These are phyloP conservation scores for Microascus cirrosus DNA, from an alignment of 2,329 filamentous ascomycete genomes.

Conservation along the genomic window DNA sequence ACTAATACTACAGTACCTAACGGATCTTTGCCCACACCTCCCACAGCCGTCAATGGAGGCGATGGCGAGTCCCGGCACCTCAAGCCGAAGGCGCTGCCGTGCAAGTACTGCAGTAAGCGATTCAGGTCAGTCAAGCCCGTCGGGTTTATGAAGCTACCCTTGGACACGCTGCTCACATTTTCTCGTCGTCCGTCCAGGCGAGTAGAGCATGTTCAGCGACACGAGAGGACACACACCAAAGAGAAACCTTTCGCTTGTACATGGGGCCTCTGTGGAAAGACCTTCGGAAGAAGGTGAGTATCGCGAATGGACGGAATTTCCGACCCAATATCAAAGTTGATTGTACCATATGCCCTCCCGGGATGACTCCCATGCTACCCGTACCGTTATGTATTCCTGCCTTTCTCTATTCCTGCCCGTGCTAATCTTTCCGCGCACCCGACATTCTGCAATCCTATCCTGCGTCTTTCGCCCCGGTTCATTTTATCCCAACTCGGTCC, in stretches of 20 bases:
- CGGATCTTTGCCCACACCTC: slow-evolving; percentile 5
- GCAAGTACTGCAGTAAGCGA: slow-evolving; percentile 51
- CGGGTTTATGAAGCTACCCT: neutral
- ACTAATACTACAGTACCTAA: neutral
- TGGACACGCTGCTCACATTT: neutral
- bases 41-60: slow-evolving; percentile 14
- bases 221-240: slow-evolving; percentile 54
- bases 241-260: slow-evolving; percentile 52
- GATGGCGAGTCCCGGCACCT: slow-evolving; percentile 41
- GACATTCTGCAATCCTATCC: neutral
- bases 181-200: slow-evolving; percentile 30
- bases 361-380: slow-evolving; percentile 4
- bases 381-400: slow-evolving; percentile 7
- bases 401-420: slow-evolving; percentile 2
- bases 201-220: slow-evolving; percentile 53
- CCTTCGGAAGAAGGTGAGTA: slow-evolving; percentile 50
- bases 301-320: neutral
- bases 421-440: neutral
- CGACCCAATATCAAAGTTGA: neutral
- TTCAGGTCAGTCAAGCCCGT: slow-evolving; percentile 38
- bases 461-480: neutral
- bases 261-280: slow-evolving; percentile 50
- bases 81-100: slow-evolving; percentile 51
- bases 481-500: slow-evolving; percentile 6
- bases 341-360: slow-evolving; percentile 3